A percentile compares a stretch with the other conserved stretches of the same genome.
Evolutionary conservation across 768 basidiomycete species (phyloP).

Genomic region (Crepidotus variabilis): DNA sequence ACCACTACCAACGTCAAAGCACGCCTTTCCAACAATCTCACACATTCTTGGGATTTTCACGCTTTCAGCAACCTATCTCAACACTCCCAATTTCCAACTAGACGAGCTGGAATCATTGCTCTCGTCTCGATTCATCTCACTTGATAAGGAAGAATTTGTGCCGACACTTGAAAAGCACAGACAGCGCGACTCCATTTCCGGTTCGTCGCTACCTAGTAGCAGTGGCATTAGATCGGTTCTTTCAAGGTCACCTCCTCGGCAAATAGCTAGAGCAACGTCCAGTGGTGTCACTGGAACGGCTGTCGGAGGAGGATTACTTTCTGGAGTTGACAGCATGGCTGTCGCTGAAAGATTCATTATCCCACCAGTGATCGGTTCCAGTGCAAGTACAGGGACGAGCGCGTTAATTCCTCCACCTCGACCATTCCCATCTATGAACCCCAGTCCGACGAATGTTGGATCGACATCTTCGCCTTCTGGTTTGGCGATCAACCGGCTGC

Average conservation of each 20-base stretch:
- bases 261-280: constrained; percentile 17
- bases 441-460: constrained; percentile 5
- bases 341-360: constrained; percentile 29
- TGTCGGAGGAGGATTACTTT: constrained; percentile 10
- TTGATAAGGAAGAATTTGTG: constrained; percentile 65
- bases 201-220: constrained; percentile 21
- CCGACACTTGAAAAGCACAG: constrained; percentile 69
- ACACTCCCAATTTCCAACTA: constrained; percentile 64
- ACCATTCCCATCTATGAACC: constrained; percentile 17
- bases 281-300: constrained; percentile 12
- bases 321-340: constrained; percentile 13
- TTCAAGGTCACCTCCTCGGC: constrained; percentile 17
- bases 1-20: constrained; percentile 45
- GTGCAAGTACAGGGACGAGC: constrained; percentile 20
- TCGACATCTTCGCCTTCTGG: constrained; percentile 21
- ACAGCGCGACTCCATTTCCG: constrained; percentile 51
- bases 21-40: constrained; percentile 62
- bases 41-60: constrained; percentile 65
- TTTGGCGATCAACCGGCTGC: constrained; percentile 37
- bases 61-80: constrained; percentile 62
- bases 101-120: constrained; percentile 76
- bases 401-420: constrained; percentile 28
- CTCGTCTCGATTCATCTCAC: constrained; percentile 67
- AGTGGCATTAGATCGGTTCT: constrained; percentile 17
- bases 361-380: constrained; percentile 17